These are phyloP conservation scores for Eucalyptus pauciflora DNA, from an alignment of 345 rosid genomes.

Conservation along the genomic window DNA sequence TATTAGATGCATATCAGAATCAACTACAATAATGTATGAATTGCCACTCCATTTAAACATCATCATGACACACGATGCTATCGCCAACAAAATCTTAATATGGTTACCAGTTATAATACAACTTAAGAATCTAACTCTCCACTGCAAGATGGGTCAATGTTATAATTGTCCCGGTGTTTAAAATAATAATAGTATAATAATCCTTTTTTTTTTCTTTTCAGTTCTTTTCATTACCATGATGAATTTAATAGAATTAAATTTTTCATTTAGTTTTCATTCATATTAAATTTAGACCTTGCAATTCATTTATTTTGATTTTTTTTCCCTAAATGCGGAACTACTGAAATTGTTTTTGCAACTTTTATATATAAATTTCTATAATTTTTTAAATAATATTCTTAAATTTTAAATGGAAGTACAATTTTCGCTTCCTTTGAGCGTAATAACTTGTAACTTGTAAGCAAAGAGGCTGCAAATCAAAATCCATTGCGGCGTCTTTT, in stretches of 20 bases:
- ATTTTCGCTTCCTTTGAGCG: neutral
- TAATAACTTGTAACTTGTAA: fast-evolving
- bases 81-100: fast-evolving
- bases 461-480: neutral
- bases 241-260: neutral
- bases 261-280: neutral
- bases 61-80: fast-evolving
- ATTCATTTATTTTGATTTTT: neutral
- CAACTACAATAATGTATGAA: neutral
- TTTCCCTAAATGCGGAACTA: neutral
- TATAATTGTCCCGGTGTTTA: neutral
- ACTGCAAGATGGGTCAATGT: neutral
- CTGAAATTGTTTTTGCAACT: neutral
- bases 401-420: neutral
- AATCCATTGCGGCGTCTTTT: neutral
- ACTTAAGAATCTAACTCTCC: neutral
- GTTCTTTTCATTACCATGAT: neutral
- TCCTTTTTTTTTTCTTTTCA: neutral
- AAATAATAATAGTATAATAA: neutral
- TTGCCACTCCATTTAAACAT: neutral
- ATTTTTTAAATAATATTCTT: neutral
- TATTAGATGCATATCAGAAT: neutral
- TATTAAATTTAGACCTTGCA: neutral
- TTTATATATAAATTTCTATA: neutral
- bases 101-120: neutral